Percentiles rank a stretch among this genome's conserved stretches.
phyloP scores from a whole-genome alignment of 106 monocot genomes.

The Apostasia shenzhenica region DNA sequence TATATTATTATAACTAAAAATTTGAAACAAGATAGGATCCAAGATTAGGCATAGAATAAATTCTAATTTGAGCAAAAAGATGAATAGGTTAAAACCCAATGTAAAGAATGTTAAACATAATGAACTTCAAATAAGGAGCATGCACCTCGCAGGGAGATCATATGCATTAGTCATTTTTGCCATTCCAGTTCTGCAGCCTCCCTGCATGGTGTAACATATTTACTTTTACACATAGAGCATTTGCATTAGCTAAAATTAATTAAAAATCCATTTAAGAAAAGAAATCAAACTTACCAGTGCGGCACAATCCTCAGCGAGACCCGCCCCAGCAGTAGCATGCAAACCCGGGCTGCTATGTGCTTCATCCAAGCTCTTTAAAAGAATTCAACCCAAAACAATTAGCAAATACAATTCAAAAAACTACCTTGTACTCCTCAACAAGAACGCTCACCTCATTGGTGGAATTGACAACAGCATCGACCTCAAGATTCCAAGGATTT shows the following conservation, averaged over 20 bases:
- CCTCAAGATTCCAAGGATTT: constrained; percentile 93
- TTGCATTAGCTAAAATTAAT: no score
- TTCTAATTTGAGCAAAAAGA: no score
- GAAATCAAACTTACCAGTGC: constrained; percentile 49
- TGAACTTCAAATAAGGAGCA: neutral
- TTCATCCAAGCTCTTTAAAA: constrained; percentile 84
- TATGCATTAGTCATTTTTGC: constrained; percentile 98
- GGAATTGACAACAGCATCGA: constrained; percentile 98
- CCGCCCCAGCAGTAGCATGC: constrained; percentile 88
- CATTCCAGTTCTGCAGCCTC: constrained; percentile 97
- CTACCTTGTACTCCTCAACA: neutral
- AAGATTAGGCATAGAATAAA: no score
- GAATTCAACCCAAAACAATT: constrained; percentile 9
- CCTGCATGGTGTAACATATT: constrained; percentile 30
- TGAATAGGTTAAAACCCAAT: no score
- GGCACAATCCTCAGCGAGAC: constrained; percentile 94
- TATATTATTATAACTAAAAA: neutral
- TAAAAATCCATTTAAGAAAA: neutral
- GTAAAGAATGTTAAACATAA: neutral
- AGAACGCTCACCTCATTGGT: constrained; percentile 70
- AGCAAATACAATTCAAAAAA: neutral
- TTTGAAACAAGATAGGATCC: neutral
- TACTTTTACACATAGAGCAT: no score
- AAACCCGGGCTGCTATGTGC: constrained; percentile 94
- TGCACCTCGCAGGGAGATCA: constrained; percentile 93